Evolutionary conservation across 768 basidiomycete genomes (phyloP).

Genomic region (Serendipita sp.): DNA sequence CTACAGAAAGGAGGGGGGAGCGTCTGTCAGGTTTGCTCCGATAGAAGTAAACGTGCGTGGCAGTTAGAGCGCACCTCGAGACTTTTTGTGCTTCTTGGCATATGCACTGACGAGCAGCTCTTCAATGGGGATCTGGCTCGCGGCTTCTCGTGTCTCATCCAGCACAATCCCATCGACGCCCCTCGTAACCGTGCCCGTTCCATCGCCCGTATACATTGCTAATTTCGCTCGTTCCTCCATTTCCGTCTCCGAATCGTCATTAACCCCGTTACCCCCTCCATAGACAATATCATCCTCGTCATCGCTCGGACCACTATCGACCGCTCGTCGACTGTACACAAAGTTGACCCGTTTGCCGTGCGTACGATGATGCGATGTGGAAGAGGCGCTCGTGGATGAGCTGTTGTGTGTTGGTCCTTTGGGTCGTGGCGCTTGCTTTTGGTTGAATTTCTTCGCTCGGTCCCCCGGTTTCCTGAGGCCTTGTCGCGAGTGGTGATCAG

Average conservation of each 20-base stretch:
- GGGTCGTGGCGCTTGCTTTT: not conserved
- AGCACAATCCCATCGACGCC: not conserved
- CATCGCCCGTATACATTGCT: not conserved
- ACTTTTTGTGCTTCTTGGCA: not conserved
- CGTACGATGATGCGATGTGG: not conserved
- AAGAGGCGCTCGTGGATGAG: not conserved
- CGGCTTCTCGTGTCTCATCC: conserved; percentile 5
- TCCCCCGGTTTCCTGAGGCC: not conserved
- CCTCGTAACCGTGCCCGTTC: not conserved
- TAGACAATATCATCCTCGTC: not conserved
- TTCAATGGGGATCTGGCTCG: not conserved
- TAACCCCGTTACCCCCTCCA: not conserved
- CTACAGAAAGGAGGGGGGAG: not conserved
- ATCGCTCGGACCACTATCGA: not conserved
- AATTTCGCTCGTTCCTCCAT: not conserved
- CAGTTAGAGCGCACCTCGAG: not conserved
- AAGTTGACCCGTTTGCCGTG: conserved; percentile 2
- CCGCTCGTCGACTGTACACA: not conserved
- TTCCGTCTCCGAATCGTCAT: not conserved
- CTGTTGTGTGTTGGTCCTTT: not conserved
- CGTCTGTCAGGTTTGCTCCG: not conserved
- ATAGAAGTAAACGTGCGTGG: not conserved
- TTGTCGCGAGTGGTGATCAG: conserved; percentile 4
- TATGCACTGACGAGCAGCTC: not conserved
- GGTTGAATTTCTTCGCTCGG: conserved; percentile 2